Conservation (phyloP, 1,139 yeast genomes). For the Zygoascus sp. region DNA sequence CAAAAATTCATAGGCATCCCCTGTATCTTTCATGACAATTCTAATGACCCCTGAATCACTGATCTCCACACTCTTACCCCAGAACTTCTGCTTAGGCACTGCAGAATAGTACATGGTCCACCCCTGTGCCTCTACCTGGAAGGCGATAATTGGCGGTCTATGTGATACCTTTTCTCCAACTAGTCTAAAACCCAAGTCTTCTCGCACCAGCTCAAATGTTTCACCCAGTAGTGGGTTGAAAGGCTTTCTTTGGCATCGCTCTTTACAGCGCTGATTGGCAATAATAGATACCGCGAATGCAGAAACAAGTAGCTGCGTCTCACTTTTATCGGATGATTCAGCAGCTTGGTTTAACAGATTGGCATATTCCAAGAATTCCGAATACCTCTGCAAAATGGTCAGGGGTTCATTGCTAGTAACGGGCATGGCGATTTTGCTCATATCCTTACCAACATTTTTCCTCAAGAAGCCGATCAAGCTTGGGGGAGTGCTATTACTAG, state of each 20-base stretch:
- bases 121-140: slow-evolving; percentile 61
- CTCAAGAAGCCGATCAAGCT: slow-evolving; percentile 73
- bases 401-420: slow-evolving; percentile 91
- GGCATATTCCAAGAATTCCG: slow-evolving; percentile 77
- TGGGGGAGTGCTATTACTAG: slow-evolving; percentile 68
- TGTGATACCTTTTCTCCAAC: slow-evolving; percentile 78
- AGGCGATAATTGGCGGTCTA: slow-evolving; percentile 77
- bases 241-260: slow-evolving; percentile 78
- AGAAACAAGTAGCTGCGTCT: slow-evolving; percentile 61
- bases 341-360: slow-evolving; percentile 61
- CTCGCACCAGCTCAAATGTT: slow-evolving; percentile 78
- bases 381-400: slow-evolving; percentile 69
- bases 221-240: slow-evolving; percentile 90
- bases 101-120: slow-evolving; percentile 80
- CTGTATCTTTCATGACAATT: slow-evolving; percentile 52
- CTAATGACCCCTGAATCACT: slow-evolving; percentile 65
- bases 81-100: slow-evolving; percentile 81
- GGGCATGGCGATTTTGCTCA: slow-evolving; percentile 87
- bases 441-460: slow-evolving; percentile 88
- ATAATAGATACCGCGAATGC: slow-evolving; percentile 76
- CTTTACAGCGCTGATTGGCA: slow-evolving; percentile 66
- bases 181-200: slow-evolving; percentile 64
- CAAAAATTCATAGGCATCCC: slow-evolving; percentile 71
- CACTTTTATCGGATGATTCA: slow-evolving; percentile 43
- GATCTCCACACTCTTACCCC: slow-evolving; percentile 92